Evolutionary conservation across 2,329 filamentous ascomycete species (phyloP), one percentile per base, ranked within the genome.

Genomic region (Lasiodiplodia sp.): DNA sequence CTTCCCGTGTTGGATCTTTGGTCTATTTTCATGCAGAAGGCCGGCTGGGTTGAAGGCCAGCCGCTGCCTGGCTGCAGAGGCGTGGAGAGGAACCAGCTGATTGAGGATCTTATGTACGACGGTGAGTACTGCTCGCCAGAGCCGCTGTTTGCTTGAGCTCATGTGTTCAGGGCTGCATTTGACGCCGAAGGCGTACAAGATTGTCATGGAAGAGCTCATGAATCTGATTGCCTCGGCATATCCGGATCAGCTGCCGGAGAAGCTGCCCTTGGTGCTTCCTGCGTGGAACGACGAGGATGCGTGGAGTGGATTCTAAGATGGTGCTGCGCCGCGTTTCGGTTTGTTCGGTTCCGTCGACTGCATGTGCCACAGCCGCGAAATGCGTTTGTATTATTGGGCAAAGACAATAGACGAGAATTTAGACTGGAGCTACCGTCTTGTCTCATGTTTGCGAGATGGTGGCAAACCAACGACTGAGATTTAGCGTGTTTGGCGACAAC

Each of bases 1-100:
- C 74, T 95, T 3, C 84, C 88, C 0, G 86, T 95, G 1, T 82
- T 97, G 25, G 93, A 98, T 79, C 85, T 98, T 1, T 96, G 92
- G 88, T 86, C 87, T 70, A 88, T 88, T 0, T 86, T 97, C 73
- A 92, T 97, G 89, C 84, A 87, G 67, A 84, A 87, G 56, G 82
- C 84, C 2, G 85, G 85, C 1, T 89, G 86, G 81, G 72, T 75
- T 49, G 63, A 69, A 25, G 84, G 82, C 7, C 80, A 84, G 49
- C 79, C 82, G 4, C 75, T 90, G 34, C 78, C 82, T 16, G 86
- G 94, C 78, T 82, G 87, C 79, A 77, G 85, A 77, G 77, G 87
- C 80, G 80, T 87, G 79, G 76, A 87, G 77, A 72, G 85, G 60
- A 91, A 89, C 75, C 85, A 89, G 66, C 82, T 78, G 10, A 76